Conservation (phyloP, 768 basidiomycete genomes). For the Pleurotus salmoneostramineus region DNA sequence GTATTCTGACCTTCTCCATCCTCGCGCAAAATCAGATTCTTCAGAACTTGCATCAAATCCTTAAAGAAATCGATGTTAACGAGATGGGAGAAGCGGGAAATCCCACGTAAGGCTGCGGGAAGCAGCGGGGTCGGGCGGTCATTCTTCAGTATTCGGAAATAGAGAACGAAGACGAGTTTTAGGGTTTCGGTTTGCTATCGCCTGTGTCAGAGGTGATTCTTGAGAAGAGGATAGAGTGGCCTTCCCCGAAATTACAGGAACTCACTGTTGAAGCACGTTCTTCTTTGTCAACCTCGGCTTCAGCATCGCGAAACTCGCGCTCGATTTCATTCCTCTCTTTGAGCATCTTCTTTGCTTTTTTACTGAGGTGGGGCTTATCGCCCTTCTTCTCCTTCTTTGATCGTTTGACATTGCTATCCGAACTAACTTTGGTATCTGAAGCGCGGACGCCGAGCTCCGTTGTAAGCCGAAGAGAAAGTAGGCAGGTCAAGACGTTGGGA, state of each 20-base stretch:
- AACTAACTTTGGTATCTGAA: conserved; percentile 58
- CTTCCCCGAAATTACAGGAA: conserved; percentile 9
- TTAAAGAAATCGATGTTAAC: conserved; percentile 99
- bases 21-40: conserved; percentile 63
- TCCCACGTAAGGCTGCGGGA: conserved; percentile 85
- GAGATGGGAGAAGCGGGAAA: conserved; percentile 90
- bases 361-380: conserved; percentile 78
- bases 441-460: conserved; percentile 81
- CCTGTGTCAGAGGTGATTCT: neutral
- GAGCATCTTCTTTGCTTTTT: conserved; percentile 81
- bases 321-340: conserved; percentile 90
- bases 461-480: conserved; percentile 82
- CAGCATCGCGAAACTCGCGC: conserved; percentile 91
- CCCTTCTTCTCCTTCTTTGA: conserved; percentile 56
- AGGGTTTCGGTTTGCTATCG: conserved; percentile 94
- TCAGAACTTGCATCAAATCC: conserved; percentile 86
- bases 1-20: conserved; percentile 20
- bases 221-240: neutral
- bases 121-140: conserved; percentile 75
- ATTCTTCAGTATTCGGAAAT: conserved; percentile 93
- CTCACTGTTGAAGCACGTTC: conserved; percentile 79
- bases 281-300: conserved; percentile 90
- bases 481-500: conserved; percentile 81
- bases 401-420: conserved; percentile 27
- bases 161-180: conserved; percentile 94